These are phyloP conservation scores for Salix exigua DNA, from an alignment of 345 rosid species.

Conservation along the genomic window DNA sequence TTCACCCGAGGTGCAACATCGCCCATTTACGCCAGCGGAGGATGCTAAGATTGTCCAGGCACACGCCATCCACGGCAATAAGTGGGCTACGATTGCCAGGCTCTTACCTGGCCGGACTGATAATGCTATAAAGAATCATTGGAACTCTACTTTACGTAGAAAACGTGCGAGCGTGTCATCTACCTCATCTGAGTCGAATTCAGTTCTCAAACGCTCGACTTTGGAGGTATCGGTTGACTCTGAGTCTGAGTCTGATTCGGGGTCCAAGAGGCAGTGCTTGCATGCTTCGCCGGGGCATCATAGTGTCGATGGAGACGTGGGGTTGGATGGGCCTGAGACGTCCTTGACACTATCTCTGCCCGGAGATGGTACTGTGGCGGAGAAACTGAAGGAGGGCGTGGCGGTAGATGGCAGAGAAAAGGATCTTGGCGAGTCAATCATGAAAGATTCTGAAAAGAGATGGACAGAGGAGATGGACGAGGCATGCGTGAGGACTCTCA, in stretches of 20 bases:
- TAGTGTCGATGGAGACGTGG: constrained; percentile 4
- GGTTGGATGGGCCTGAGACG: constrained; percentile 29
- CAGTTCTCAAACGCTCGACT: constrained; percentile 21
- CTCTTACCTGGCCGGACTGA: constrained; percentile 64
- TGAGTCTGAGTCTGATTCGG: constrained; percentile 27
- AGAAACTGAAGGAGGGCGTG: constrained; percentile 7
- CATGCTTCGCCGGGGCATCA: constrained; percentile 14
- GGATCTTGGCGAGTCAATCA: not conserved
- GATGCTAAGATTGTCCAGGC: constrained; percentile 48
- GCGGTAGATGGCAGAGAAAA: not conserved
- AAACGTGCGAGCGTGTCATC: constrained; percentile 27
- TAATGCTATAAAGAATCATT: constrained; percentile 63
- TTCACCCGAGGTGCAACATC: constrained; percentile 60
- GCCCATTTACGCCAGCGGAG: constrained; percentile 54
- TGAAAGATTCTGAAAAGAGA: not conserved
- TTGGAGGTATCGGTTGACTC: constrained; percentile 15
- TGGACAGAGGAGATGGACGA: not conserved
- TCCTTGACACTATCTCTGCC: constrained; percentile 48
- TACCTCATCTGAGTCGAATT: constrained; percentile 33
- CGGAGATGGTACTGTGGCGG: constrained; percentile 20
- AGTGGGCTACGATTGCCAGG: constrained; percentile 69
- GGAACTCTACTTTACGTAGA: constrained; percentile 59
- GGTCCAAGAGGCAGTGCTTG: constrained; percentile 30
- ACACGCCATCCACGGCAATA: constrained; percentile 53
- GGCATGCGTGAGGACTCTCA: not conserved